These are phyloP conservation scores for Syzygium jambos DNA, from an alignment of 345 rosid species.

Conservation along the genomic window DNA sequence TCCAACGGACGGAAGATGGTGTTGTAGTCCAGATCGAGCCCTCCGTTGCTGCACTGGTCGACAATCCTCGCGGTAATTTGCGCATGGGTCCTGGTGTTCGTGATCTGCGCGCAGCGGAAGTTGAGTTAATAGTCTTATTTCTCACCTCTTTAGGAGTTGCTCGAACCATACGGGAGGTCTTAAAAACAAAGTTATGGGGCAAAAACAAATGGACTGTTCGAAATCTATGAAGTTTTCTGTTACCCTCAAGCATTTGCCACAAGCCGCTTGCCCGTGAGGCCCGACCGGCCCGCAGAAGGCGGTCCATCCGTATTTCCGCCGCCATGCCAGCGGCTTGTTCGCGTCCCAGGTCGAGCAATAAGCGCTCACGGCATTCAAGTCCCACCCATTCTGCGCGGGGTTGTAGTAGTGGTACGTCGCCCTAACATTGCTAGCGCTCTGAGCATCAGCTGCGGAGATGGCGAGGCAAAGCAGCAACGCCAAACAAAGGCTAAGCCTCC, in stretches of 20 bases:
- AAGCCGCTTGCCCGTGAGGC: slow-evolving; percentile 44
- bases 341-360: slow-evolving; percentile 70
- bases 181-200: not conserved
- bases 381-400: slow-evolving; percentile 37
- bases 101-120: slow-evolving; percentile 22
- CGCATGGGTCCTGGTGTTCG: slow-evolving; percentile 34
- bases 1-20: slow-evolving; percentile 29
- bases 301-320: slow-evolving; percentile 56
- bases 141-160: not conserved
- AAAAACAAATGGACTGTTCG: not conserved
- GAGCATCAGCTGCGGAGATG: not conserved
- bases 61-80: slow-evolving; percentile 43
- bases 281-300: slow-evolving; percentile 62
- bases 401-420: slow-evolving; percentile 52
- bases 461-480: not conserved
- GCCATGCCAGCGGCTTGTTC: slow-evolving; percentile 41
- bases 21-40: slow-evolving; percentile 40
- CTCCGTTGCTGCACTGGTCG: slow-evolving; percentile 62
- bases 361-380: slow-evolving; percentile 36
- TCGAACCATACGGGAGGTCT: not conserved
- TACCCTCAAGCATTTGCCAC: slow-evolving; percentile 52
- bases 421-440: slow-evolving; percentile 45
- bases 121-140: not conserved
- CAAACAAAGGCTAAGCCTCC: not conserved
- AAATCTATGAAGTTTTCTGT: not conserved